These are phyloP conservation scores for Rugonectria rugulosa DNA, from an alignment of 2,329 filamentous ascomycete species.

Conservation along the genomic window DNA sequence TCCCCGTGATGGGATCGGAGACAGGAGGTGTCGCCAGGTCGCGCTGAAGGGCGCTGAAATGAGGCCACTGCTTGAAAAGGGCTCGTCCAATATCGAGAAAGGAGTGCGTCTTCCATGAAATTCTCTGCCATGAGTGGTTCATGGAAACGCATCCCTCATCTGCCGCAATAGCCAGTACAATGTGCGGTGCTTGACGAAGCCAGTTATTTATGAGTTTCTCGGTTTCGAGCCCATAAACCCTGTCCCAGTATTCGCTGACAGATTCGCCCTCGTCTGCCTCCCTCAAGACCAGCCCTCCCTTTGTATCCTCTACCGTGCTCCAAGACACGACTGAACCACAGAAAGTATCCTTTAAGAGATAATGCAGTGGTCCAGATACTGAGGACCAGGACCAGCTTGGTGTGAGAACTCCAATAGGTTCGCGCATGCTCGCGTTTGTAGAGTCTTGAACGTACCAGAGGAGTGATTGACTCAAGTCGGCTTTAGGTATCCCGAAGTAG, in stretches of 20 bases:
- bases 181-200: not conserved
- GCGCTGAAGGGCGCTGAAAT: not conserved
- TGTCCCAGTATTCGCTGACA: not conserved
- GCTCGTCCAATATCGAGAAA: not conserved
- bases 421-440: too few species aligned
- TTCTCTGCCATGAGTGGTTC: not conserved
- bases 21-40: too few species aligned
- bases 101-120: not conserved
- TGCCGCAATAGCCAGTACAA: not conserved
- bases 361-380: not conserved
- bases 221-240: not conserved
- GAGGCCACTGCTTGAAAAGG: not conserved
- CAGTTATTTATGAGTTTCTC: not conserved
- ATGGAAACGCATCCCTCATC: not conserved
- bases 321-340: not conserved
- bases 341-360: not conserved
- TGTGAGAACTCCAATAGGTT: not conserved
- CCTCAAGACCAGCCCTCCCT: not conserved
- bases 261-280: not conserved
- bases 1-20: too few species aligned
- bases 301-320: not conserved
- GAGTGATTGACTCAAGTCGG: not conserved
- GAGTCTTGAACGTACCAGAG: not conserved
- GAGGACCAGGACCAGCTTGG: not conserved
- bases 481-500: not conserved